Evolutionary conservation across 768 basidiomycete species (phyloP).

Genomic region (Termitomyces bulborhizus): DNA sequence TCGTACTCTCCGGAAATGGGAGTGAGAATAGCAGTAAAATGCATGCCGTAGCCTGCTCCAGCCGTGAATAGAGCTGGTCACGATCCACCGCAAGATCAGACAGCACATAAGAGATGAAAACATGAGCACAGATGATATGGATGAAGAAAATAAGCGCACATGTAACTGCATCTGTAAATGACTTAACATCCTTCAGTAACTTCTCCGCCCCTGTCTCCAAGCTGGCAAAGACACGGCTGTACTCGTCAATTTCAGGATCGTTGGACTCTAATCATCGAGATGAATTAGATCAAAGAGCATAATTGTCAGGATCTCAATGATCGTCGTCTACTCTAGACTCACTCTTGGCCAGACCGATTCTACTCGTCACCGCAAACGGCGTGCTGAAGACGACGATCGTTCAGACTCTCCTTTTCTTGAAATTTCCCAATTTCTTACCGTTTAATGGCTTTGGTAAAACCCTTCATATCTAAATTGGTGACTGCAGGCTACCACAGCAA

Average conservation of each 20-base stretch:
- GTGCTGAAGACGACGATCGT: conserved; percentile 47
- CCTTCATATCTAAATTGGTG: conserved; percentile 56
- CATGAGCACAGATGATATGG: background rate
- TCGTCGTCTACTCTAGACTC: conserved; percentile 18
- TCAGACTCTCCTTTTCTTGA: background rate
- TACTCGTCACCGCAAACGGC: conserved; percentile 83
- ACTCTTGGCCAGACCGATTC: conserved; percentile 94
- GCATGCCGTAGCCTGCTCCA: conserved; percentile 56
- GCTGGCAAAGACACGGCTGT: conserved; percentile 65
- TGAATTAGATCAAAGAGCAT: background rate
- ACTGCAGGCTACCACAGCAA: background rate
- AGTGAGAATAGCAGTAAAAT: conserved; percentile 57
- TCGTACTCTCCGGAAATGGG: conserved; percentile 75
- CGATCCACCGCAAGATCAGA: background rate
- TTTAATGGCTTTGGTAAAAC: conserved; percentile 21
- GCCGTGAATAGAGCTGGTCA: conserved; percentile 57
- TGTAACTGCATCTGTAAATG: conserved; percentile 79
- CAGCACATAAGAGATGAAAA: background rate
- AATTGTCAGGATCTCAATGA: background rate
- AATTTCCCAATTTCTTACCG: conserved; percentile 43
- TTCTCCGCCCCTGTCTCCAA: conserved; percentile 84
- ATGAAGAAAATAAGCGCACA: conserved; percentile 35
- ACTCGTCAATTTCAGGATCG: conserved; percentile 90
- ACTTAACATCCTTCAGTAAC: conserved; percentile 85
- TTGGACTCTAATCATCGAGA: conserved; percentile 46